A percentile compares a stretch with the other conserved stretches of the same genome.
These are phyloP conservation scores for Boletus hoseneyae DNA, from an alignment of 1,284 basidiomycete genomes.

Conservation along the genomic window DNA sequence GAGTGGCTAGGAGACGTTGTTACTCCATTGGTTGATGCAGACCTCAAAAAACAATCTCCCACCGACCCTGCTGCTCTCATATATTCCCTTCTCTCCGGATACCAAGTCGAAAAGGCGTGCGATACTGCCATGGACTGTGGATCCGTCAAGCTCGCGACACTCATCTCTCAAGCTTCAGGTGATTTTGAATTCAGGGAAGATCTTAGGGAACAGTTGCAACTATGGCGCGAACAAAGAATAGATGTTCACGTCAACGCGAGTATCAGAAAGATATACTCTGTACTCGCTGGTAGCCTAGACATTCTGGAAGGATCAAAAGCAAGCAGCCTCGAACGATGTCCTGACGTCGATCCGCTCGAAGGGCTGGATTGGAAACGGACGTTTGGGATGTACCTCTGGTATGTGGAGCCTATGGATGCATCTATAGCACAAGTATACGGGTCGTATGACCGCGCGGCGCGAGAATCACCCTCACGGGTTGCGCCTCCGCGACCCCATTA, in stretches of 20 bases:
- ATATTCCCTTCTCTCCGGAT: conserved; percentile 82
- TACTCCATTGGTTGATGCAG: conserved; percentile 69
- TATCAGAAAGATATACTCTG: conserved; percentile 80
- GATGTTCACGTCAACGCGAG: conserved; percentile 70
- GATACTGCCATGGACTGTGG: conserved; percentile 73
- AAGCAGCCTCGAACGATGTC: conserved; percentile 52
- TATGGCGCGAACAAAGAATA: conserved; percentile 81
- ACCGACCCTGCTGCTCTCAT: conserved; percentile 49
- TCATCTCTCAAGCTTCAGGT: conserved; percentile 88
- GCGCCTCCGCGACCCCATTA: conserved; percentile 74
- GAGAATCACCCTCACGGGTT: conserved; percentile 42
- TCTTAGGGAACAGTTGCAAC: conserved; percentile 72
- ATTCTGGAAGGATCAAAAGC: conserved; percentile 59
- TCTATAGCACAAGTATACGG: conserved; percentile 69
- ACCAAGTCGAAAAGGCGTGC: conserved; percentile 85
- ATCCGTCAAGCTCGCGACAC: conserved; percentile 84
- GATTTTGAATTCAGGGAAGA: conserved; percentile 77
- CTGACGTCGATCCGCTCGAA: conserved; percentile 70
- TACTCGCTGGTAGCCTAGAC: conserved; percentile 80
- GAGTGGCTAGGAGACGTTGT: conserved; percentile 84
- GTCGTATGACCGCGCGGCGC: conserved; percentile 59
- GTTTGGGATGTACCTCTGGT: conserved; percentile 93
- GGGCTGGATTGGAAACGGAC: conserved; percentile 94
- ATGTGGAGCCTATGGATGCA: conserved; percentile 70
- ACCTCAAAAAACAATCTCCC: conserved; percentile 55